These are phyloP conservation scores for Coemansia sp. DNA, from an alignment of 192 early-diverging fungal species.

Conservation along the genomic window DNA sequence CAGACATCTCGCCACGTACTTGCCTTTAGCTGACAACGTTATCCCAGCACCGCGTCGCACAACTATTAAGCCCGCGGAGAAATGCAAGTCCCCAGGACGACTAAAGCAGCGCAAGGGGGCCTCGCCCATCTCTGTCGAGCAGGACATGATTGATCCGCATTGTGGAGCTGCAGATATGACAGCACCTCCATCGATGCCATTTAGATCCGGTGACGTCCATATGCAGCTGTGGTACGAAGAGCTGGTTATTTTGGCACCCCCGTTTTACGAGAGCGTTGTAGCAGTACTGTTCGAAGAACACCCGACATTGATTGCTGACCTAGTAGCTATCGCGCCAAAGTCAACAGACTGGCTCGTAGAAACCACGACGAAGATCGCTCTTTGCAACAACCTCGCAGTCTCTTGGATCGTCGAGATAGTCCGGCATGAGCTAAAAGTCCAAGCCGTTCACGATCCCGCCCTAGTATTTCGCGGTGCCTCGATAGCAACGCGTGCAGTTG, in stretches of 20 bases:
- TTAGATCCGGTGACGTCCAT: slow-evolving; percentile 45
- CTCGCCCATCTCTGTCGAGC: neutral
- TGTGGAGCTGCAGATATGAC: neutral
- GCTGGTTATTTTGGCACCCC: slow-evolving; percentile 26
- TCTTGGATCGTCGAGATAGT: slow-evolving; percentile 46
- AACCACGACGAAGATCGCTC: slow-evolving; percentile 39
- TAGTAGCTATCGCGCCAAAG: slow-evolving; percentile 22
- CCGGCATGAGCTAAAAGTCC: slow-evolving; percentile 33
- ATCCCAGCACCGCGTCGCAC: neutral
- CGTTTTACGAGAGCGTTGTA: slow-evolving; percentile 22
- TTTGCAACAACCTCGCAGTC: slow-evolving; percentile 14
- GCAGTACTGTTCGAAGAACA: slow-evolving; percentile 25
- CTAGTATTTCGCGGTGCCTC: slow-evolving; percentile 62
- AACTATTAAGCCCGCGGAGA: neutral
- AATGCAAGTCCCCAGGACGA: neutral
- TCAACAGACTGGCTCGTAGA: slow-evolving; percentile 53
- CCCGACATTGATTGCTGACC: slow-evolving; percentile 34
- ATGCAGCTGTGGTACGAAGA: slow-evolving; percentile 51
- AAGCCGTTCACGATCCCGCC: slow-evolving; percentile 35
- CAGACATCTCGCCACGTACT: slow-evolving; percentile 5
- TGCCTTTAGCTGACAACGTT: slow-evolving; percentile 22
- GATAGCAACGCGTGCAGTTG: slow-evolving; percentile 65
- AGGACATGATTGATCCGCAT: neutral
- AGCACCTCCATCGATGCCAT: slow-evolving; percentile 22
- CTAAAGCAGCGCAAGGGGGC: neutral